Base-by-base conservation (phyloP, 345 rosid species). In the Microthlaspi erraticum region DNA sequence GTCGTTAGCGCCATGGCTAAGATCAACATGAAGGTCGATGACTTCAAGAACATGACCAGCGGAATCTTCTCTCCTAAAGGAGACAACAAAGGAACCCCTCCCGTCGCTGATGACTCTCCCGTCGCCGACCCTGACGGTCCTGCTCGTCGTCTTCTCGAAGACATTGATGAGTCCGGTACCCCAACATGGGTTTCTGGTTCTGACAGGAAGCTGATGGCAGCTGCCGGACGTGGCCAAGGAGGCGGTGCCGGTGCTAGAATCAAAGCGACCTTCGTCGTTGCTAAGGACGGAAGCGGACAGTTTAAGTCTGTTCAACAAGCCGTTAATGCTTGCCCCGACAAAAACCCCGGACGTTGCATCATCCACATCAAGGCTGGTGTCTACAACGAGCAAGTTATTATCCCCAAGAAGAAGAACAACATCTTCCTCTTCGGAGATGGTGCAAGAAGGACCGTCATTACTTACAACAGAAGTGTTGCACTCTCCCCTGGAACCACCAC, bases 391-490 rank as follows among this genome's bases (percentile, higher is more conserved):
- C 61, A 75, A 14, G 58, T 88, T 10, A 66, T 73, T 0, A 73
- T 91, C 12, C 79, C 79, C 7, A 84, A 80, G 71, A 70, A 79
- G 14, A 77, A 82, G 76, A 73, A 73, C 49, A 87, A 89, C 55
- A 78, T 89, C 29, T 81, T 82, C 70, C 76, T 89, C 74, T 87
- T 85, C 29, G 96, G 93, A 23, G 97, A 88, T 50, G 97, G 96
- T 18, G 86, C 91, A 1, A 66, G 82, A 63, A 83, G 76, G 81
- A 87, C 96, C 7, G 80, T 87, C 13, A 68, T 91, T 55, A 77
- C 88, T 0, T 85, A 86, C 38, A 74, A 68, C 70, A 84, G 78
- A 77, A 79, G 82, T 78, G 78, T 60, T 31, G 51, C 55, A 45
- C 70, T 72, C 81, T 60, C 46, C 74, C 60, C 37, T 1, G 83